Evolutionary conservation across 352 stramenopile species (phyloP), one percentile per base, ranked within the genome.

Genomic region (Saprolegnia parasitica): DNA sequence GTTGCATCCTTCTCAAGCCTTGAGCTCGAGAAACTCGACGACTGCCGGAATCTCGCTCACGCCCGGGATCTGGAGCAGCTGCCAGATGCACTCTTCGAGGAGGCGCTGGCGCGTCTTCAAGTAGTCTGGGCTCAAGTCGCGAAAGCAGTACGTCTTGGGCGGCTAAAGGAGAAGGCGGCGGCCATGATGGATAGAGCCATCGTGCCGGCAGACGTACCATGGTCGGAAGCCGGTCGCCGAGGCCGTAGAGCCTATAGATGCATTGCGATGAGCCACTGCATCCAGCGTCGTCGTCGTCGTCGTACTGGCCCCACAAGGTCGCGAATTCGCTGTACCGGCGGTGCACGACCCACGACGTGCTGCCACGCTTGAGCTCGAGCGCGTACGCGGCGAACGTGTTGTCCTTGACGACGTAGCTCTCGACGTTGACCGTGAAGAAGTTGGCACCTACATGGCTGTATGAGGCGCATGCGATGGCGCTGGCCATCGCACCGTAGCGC

Each of bases 71-170:
- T 67, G 58, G 1, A 67, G 42, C 58, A 67, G 39, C 1, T 67
- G 35, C 37, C 40, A 55, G 0, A 67, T 37, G 29, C 58, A 67
- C 23, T 67, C 45, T 67, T 67, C 58, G 5, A 67, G 45, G 9
- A 32, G 35, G 35, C 45, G 58, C 32, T 35, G 58, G 21, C 58
- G 58, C 13, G 20, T 42, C 39, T 21, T 35, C 13, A 67, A 40
- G 58, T 67, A 67, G 58, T 67, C 58, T 9, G 37, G 39, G 32
- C 58, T 67, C 40, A 67, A 39, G 58, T 67, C 58, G 16, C 58
- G 58, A 56, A 67, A 67, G 23, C 58, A 67, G 26, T 55, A 67
- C 24, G 58, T 55, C 40, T 67, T 67, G 37, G 58, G 39, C 39
- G 58, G 58, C 58, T 67, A 67, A 4, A 56, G 6, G 6, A n/a